Base-by-base conservation (phyloP, 352 stramenopile species). In the Globisporangium radiosum region DNA sequence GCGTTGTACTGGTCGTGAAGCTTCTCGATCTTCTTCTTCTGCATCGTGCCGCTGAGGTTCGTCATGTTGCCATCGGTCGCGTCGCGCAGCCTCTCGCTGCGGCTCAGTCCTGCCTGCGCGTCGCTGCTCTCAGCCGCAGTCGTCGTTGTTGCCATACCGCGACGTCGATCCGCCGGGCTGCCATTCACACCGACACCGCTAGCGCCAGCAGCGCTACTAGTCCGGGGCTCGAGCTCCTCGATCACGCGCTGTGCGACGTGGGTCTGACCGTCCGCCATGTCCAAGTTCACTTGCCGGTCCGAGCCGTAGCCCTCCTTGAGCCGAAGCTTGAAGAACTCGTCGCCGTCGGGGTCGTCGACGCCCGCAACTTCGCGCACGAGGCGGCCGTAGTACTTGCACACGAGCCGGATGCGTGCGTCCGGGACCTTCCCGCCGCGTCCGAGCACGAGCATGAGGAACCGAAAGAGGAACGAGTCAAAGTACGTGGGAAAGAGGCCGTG, bases 381-480 rank as follows among this genome's bases (percentile, higher is more conserved):
- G 15, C 81, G 73, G 0, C 81, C 88, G 65, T 98, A 99, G 62
- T 96, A 94, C 52, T 94, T 94, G 56, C 89, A 96, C 11, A 97
- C 85, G 39, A 98, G 73, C 3, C 88, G 88, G 48, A 98, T 94
- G 36, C 95, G 81, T 9, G 89, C 89, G 73, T 99, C 96, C 4
- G 96, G 94, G 0, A 94, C 71, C 63, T 88, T 87, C 33, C 86
- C 86, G 39, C 82, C 84, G 48, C 81, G 80, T 57, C 83, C 86
- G 0, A 96, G 70, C 17, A 96, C 75, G 45, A 92, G 62, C 53
- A 90, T 75, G 45, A 98, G 80, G 36, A 98, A 96, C 36, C 85
- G 75, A 54, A 92, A 96, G 15, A 97, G 63, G 44, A 97, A 96
- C 25, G 70, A 83, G 36, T 94, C 82, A 57, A 96, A 96, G 62